A percentile compares a stretch with the other conserved stretches of the same genome.
Conservation (phyloP, 129 eudicot genomes). For the Calendula officinalis region DNA sequence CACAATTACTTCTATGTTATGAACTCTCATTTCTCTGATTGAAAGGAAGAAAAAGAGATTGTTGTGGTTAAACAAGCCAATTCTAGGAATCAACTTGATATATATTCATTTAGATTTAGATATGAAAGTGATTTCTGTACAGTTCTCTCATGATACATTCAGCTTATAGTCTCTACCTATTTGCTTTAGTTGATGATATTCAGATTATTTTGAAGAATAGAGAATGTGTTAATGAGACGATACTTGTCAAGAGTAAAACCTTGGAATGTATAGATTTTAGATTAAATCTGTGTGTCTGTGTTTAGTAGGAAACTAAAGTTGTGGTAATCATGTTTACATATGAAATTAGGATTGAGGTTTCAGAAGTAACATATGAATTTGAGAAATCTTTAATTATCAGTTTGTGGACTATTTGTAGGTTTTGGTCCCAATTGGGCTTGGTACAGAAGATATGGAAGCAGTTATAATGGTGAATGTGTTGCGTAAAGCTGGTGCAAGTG, state of each 20-base stretch:
- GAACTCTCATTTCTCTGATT: not conserved
- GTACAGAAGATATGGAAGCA: slow-evolving; percentile 96
- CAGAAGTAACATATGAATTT: not conserved
- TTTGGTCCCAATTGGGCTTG: slow-evolving; percentile 85
- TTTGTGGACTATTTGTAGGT: slow-evolving; percentile 43
- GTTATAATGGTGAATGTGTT: slow-evolving; percentile 75
- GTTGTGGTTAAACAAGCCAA: slow-evolving; percentile 3
- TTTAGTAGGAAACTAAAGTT: slow-evolving; percentile 6
- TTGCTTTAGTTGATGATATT: not conserved
- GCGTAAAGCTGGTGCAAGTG: slow-evolving; percentile 84
- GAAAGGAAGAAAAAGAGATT: not conserved
- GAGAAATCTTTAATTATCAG: not conserved
- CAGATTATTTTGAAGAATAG: not conserved
- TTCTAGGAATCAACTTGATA: not conserved
- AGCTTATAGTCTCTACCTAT: too few species aligned
- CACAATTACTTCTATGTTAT: not conserved
- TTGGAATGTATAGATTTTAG: not conserved
- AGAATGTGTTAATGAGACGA: slow-evolving; percentile 19
- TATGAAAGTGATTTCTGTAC: not conserved
- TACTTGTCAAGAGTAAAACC: not conserved
- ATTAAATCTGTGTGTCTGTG: not conserved
- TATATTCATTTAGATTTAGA: not conserved
- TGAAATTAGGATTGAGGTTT: slow-evolving; percentile 32
- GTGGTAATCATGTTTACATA: slow-evolving; percentile 39
- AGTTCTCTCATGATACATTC: too few species aligned